These are phyloP conservation scores for Naganishia friedmannii DNA, from an alignment of 768 basidiomycete species.

Conservation along the genomic window DNA sequence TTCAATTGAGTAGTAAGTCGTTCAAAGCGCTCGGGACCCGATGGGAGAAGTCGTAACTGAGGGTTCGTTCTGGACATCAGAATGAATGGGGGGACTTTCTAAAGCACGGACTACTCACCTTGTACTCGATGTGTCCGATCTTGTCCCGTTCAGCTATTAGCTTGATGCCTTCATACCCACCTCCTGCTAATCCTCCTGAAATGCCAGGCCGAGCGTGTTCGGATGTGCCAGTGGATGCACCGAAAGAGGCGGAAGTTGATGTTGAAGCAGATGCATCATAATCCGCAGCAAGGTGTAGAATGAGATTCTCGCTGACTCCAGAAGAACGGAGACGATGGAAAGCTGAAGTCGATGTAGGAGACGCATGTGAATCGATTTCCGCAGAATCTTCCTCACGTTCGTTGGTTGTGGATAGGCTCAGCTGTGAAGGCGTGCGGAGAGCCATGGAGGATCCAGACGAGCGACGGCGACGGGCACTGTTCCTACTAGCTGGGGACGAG, in stretches of 20 bases:
- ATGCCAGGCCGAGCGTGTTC: constrained; percentile 12
- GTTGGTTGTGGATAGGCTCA: constrained; percentile 6
- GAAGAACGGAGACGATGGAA: constrained; percentile 5
- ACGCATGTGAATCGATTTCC: constrained; percentile 2
- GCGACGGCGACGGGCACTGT: not conserved
- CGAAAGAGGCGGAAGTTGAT: constrained; percentile 15
- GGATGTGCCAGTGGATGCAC: not conserved
- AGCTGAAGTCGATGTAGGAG: not conserved
- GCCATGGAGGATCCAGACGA: constrained; percentile 5
- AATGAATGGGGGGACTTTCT: not conserved
- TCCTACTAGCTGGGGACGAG: not conserved
- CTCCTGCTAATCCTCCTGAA: constrained; percentile 1
- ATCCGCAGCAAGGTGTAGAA: not conserved
- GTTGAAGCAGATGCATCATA: not conserved
- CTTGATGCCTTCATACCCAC: constrained; percentile 30
- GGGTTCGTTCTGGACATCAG: not conserved
- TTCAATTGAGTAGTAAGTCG: constrained; percentile 87
- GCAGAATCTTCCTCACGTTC: not conserved
- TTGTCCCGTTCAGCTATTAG: constrained; percentile 48
- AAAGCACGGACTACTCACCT: constrained; percentile 49
- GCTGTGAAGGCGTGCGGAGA: constrained; percentile 13
- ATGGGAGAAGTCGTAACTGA: constrained; percentile 71
- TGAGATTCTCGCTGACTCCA: constrained; percentile 6
- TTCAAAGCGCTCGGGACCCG: constrained; percentile 58
- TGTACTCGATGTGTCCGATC: constrained; percentile 88